Conservation (phyloP, 495 filamentous ascomycete species). For the Lineolata rhizophorae region DNA sequence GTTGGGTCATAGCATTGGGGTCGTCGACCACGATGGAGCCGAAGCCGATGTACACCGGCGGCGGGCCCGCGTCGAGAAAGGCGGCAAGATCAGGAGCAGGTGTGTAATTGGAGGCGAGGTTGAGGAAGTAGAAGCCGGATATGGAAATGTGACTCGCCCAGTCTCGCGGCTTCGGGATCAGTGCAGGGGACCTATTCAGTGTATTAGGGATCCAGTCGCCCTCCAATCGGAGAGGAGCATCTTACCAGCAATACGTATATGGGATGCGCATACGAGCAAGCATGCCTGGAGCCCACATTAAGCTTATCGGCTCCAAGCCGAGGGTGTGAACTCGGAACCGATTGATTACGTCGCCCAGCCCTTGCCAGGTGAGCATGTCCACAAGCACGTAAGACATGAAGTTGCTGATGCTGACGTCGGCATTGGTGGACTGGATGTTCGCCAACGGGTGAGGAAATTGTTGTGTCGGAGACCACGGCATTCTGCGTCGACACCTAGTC, state of each 20-base stretch:
- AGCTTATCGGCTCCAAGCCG: constrained; percentile 28
- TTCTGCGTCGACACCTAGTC: constrained; percentile 10
- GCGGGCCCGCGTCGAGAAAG: constrained; percentile 30
- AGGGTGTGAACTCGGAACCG: constrained; percentile 26
- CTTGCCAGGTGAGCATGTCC: constrained; percentile 48
- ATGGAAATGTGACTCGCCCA: constrained; percentile 37
- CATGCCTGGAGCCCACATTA: constrained; percentile 26
- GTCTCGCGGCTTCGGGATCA: constrained; percentile 38
- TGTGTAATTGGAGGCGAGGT: constrained; percentile 25
- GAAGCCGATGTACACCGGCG: constrained; percentile 46
- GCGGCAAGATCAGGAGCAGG: constrained; percentile 26
- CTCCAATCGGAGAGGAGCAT: constrained; percentile 2
- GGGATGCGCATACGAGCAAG: constrained; percentile 27
- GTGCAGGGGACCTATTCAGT: constrained; percentile 34
- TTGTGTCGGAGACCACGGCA: constrained; percentile 34
- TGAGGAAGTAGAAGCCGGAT: constrained; percentile 39
- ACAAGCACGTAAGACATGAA: constrained; percentile 37
- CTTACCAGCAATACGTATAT: constrained; percentile 42
- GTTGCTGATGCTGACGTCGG: constrained; percentile 26
- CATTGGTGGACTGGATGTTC: constrained; percentile 26
- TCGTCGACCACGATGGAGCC: constrained; percentile 44
- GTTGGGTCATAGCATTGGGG: constrained; percentile 27
- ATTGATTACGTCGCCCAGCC: constrained; percentile 40
- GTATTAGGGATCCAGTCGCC: constrained; percentile 11
- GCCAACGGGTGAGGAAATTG: constrained; percentile 35